Base-by-base conservation (phyloP, 2,329 filamentous ascomycete species). In the Xylariomycetidae sp. region DNA sequence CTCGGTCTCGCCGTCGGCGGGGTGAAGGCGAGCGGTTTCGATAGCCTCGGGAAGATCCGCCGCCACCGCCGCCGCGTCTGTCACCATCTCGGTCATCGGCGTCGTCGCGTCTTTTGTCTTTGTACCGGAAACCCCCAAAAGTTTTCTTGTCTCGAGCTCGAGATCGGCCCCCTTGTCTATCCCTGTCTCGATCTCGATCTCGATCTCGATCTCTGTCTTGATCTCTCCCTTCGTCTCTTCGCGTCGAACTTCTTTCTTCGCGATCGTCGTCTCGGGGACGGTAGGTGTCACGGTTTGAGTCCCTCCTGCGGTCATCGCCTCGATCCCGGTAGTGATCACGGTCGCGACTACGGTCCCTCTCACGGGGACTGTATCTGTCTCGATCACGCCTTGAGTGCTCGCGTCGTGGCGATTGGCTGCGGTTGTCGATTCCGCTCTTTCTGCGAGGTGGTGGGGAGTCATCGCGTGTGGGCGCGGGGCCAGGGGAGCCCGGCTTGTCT, bases 61-160 rank as follows among this genome's bases (percentile, higher is more conserved):
- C 47, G 27, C 54, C 51, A n/a, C 20, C 20, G 37, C 66, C 47
- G 27, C 54, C 51, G 27, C 59, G 55, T 13, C 50, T 46, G 27
- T 54, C 51, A 29, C 49, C 58, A 18, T 72, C 66, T 25, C 65
- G 61, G 23, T 68, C 63, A 31, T 67, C 62, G 10, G 69, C 63
- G 32, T 70, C 64, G 32, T 65, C 62, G 18, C 62, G 59, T 25
- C 70, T 64, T 48, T 67, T 72, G 33, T 76, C 72, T 47, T 80
- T 81, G 66, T 71, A 80, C 45, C 69, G 69, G 46, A 80, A 76
- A 8, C 74, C 73, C 4, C 71, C 68, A 36, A 61, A 63, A 44
- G 40, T 36, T 40, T 57, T 56, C 44, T 52, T 56, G 16, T 51
- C 50, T 7, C 51, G 44, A 2, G 53, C 48, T 7, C 46, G 33